These are phyloP conservation scores for Zopfia rhizophila DNA, from an alignment of 2,329 filamentous ascomycete species.

Conservation along the genomic window DNA sequence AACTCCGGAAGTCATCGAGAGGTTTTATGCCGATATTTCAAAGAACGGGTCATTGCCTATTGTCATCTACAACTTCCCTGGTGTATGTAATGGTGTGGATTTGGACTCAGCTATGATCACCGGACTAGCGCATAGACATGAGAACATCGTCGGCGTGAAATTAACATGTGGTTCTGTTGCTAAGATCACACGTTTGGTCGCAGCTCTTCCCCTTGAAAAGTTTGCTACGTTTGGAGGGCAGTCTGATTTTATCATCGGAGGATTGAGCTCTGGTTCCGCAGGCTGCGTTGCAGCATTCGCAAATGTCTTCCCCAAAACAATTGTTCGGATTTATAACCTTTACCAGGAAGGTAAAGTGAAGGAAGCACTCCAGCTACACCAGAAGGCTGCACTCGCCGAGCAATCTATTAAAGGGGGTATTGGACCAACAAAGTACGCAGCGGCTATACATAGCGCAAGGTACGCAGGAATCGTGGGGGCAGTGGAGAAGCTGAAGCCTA, in stretches of 20 bases:
- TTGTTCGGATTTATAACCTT: constrained; percentile 67
- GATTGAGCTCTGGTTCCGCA: constrained; percentile 61
- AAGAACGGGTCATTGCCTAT: constrained; percentile 68
- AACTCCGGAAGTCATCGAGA: constrained; percentile 51
- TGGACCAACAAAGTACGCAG: constrained; percentile 72
- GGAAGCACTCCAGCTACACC: constrained; percentile 69
- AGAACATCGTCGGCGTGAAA: constrained; percentile 75
- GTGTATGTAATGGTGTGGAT: constrained; percentile 72
- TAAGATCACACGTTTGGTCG: constrained; percentile 73
- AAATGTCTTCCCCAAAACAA: constrained; percentile 64
- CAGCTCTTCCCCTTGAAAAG: constrained; percentile 58
- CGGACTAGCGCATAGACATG: constrained; percentile 62
- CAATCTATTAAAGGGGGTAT: constrained; percentile 72
- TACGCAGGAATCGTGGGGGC: constrained; percentile 57
- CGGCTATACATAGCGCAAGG: constrained; percentile 68
- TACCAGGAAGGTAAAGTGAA: constrained; percentile 64
- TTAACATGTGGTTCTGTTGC: constrained; percentile 76
- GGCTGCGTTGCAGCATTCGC: constrained; percentile 67
- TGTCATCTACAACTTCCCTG: constrained; percentile 78
- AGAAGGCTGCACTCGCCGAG: constrained; percentile 71
- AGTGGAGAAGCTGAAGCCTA: constrained; percentile 24
- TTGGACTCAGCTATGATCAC: constrained; percentile 72
- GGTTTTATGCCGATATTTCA: constrained; percentile 61
- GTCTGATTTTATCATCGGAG: constrained; percentile 72
- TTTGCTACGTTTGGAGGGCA: constrained; percentile 78